Evolutionary conservation across 192 early-diverging fungal species (phyloP), one percentile per base, ranked within the genome.

Genomic region (Geosiphon pyriformis): DNA sequence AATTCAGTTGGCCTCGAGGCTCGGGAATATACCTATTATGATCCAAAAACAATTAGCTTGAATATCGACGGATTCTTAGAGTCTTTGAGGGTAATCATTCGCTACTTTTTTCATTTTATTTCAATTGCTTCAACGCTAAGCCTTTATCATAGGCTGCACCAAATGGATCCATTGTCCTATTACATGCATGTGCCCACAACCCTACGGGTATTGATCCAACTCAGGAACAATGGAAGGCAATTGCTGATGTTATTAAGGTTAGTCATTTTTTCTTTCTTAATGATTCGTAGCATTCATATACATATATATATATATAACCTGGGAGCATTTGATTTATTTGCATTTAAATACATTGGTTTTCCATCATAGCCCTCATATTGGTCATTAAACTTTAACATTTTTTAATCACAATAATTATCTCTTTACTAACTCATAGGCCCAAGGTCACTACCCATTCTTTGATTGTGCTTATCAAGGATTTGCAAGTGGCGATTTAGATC

Each of bases 401-500:
- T n/a, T n/a, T n/a, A n/a, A n/a, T n/a, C n/a, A n/a, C n/a, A 20
- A 55, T 55, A 26, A 55, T 12, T 55, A 4, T 1, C 20, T 55
- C 4, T 51, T 32, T 22, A 29, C 3, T 42, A 17, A 47, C 22
- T 6, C 22, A 25, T 29, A 85, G 72, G 74, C 80, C 62, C 89
- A 90, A 67, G 59, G 68, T 18, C 94, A 93, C 71, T 91, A 98
- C 72, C 88, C 92, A 20, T 96, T 99, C 85, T 98, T 99, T 69
- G 96, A 99, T 76, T 94, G 89, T 75, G 96, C 96, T 25, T 99
- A 99, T 85, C 95, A 97, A 82, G 96, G 96, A 4, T 99, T 99
- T 74, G 95, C 95, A 27, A 91, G 89, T 10, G 96, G 96, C 49
- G 84, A 90, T 73, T 81, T 97, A 18, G 93, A 93, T 71, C 72